Percentiles rank a stretch among this genome's conserved stretches.
phyloP scores from a whole-genome alignment of 306 rosid species.

The Pachyrhizus erosus region DNA sequence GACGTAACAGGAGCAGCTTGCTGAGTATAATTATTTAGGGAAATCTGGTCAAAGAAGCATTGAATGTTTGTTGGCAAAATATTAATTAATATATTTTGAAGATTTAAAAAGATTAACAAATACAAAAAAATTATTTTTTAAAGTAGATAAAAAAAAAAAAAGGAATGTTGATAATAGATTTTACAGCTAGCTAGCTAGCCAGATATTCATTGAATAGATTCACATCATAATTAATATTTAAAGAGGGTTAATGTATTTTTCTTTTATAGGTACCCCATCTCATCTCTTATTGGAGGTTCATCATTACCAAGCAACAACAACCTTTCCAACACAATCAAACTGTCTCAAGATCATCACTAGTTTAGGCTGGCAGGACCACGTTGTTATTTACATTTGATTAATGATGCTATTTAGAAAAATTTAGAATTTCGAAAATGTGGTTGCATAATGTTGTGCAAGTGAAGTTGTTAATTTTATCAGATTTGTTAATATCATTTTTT shows the following conservation, averaged over 20 bases:
- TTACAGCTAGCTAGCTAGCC: too few species aligned
- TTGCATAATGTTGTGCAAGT: not conserved
- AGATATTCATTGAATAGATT: not conserved
- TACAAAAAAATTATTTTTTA: not conserved
- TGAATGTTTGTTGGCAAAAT: not conserved
- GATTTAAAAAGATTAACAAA: not conserved
- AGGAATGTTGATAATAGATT: too few species aligned
- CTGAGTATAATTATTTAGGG: not conserved
- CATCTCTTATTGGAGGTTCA: not conserved
- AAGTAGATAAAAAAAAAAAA: not conserved
- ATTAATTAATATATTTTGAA: not conserved
- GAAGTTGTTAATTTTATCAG: not conserved
- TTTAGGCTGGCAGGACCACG: not conserved
- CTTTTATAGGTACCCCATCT: not conserved
- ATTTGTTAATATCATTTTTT: not conserved
- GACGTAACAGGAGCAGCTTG: not conserved
- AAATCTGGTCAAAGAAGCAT: conserved; percentile 15
- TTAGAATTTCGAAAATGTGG: not conserved
- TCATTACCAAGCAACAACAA: not conserved
- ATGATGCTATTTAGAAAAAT: not conserved
- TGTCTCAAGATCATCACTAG: not conserved
- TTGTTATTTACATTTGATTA: not conserved
- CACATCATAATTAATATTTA: not conserved
- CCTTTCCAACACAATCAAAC: not conserved
- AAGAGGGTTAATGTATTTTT: not conserved